phyloP scores from a whole-genome alignment of 1,139 yeast species.

The Blastobotrys serpentis region DNA sequence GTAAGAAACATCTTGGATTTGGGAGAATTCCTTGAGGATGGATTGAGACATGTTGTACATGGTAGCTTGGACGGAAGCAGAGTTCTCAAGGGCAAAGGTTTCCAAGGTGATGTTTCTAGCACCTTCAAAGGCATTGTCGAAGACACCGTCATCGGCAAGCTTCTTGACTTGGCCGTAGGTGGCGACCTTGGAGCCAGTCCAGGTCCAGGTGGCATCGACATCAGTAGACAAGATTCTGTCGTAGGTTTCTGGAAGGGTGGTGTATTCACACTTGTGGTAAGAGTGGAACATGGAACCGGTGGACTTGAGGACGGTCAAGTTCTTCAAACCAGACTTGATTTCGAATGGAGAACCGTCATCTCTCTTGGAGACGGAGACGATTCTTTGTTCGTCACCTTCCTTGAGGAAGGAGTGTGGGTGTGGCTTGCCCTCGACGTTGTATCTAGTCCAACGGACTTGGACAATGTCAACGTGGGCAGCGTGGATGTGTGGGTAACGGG shows the following conservation, averaged over 20 bases:
- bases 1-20: conserved; percentile 64
- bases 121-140: conserved; percentile 57
- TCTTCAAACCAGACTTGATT: conserved; percentile 72
- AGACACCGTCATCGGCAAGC: conserved; percentile 58
- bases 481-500: conserved; percentile 71
- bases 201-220: conserved; percentile 73
- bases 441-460: conserved; percentile 79
- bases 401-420: conserved; percentile 83
- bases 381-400: conserved; percentile 80
- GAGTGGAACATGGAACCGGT: conserved; percentile 96
- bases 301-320: conserved; percentile 82
- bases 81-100: conserved; percentile 77
- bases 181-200: conserved; percentile 52
- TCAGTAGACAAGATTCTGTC: conserved; percentile 90
- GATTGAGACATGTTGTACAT: conserved; percentile 87
- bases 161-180: conserved; percentile 51
- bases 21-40: conserved; percentile 58
- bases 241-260: conserved; percentile 75
- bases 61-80: conserved; percentile 91
- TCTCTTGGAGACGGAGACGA: conserved; percentile 54
- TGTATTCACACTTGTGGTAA: conserved; percentile 80
- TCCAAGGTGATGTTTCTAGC: conserved; percentile 73
- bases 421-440: conserved; percentile 64
- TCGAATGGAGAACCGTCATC: conserved; percentile 46
- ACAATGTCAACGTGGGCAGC: conserved; percentile 65